A percentile compares a stretch with the other conserved stretches of the same genome.
phyloP scores from a whole-genome alignment of 2,329 filamentous ascomycete genomes.

The Neospermospora avenae region DNA sequence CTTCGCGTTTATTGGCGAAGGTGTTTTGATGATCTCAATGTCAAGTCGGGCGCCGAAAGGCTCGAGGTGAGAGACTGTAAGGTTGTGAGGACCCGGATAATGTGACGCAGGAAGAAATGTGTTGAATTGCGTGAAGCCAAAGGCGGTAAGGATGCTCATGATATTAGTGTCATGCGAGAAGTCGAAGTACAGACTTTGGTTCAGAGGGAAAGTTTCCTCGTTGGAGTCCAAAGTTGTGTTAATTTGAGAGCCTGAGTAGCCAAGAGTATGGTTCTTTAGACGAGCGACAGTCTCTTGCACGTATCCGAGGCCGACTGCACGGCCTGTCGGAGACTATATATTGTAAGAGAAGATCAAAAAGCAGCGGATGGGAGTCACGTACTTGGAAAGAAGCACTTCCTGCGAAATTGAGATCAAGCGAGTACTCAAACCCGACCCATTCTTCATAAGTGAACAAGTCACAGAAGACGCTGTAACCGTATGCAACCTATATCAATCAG shows the following conservation, averaged over 20 bases:
- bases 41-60: conserved; percentile 72
- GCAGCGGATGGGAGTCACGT: background rate
- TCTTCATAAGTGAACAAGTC: conserved; percentile 72
- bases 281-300: conserved; percentile 71
- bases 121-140: conserved; percentile 68
- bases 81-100: conserved; percentile 56
- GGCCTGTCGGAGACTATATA: conserved; percentile 36
- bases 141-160: conserved; percentile 65
- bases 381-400: conserved; percentile 41
- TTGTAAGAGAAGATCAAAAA: background rate
- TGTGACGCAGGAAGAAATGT: conserved; percentile 52
- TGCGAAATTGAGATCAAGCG: conserved; percentile 63
- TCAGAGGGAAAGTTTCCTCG: conserved; percentile 65
- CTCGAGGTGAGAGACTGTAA: conserved; percentile 64
- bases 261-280: conserved; percentile 62
- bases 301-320: conserved; percentile 70
- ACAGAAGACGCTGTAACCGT: conserved; percentile 73
- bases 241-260: conserved; percentile 56
- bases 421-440: conserved; percentile 71
- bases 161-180: conserved; percentile 78
- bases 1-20: conserved; percentile 56
- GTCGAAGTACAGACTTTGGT: conserved; percentile 73
- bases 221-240: conserved; percentile 70
- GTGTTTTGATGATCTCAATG: conserved; percentile 69
- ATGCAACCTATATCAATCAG: conserved; percentile 49